Percentiles rank a stretch among this genome's conserved stretches.
phyloP scores from a whole-genome alignment of 2,329 filamentous ascomycete species.

The Phyllosticta citrichinensis region DNA sequence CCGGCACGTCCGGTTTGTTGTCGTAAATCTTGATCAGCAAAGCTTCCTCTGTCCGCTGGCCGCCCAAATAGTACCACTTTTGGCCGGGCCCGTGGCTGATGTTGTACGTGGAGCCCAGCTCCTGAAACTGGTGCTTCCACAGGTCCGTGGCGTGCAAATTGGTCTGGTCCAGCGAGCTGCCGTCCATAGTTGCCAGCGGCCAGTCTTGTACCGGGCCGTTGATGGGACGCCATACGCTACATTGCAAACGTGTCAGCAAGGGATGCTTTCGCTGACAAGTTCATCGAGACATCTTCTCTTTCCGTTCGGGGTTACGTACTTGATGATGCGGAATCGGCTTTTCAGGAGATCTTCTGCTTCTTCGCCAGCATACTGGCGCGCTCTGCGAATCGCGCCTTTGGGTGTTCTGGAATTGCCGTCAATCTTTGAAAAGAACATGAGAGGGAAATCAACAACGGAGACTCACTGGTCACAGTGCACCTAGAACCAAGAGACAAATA shows the following conservation, averaged over 20 bases:
- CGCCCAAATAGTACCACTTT: conserved; percentile 13
- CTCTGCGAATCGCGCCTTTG: background rate
- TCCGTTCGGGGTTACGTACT: background rate
- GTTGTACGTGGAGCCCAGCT: conserved; percentile 5
- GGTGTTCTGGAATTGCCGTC: background rate
- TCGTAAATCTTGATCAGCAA: conserved; percentile 16
- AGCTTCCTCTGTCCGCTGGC: conserved; percentile 12
- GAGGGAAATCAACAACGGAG: background rate
- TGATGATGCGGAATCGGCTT: background rate
- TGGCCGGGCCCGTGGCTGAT: conserved; percentile 8
- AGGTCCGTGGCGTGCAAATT: conserved; percentile 10
- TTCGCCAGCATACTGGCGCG: background rate
- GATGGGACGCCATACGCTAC: background rate
- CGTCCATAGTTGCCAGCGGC: conserved; percentile 11
- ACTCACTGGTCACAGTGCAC: conserved; percentile 1
- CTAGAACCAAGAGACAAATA: no score
- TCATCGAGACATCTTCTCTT: background rate
- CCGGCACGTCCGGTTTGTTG: conserved; percentile 7
- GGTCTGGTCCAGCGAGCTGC: background rate
- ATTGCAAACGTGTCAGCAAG: no score
- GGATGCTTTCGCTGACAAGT: no score
- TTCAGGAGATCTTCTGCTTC: background rate
- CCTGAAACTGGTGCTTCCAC: conserved; percentile 2
- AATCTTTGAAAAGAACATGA: background rate
- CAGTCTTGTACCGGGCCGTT: background rate